phyloP scores from a whole-genome alignment of 169 alveolate genomes.

The Neospora caninum region DNA sequence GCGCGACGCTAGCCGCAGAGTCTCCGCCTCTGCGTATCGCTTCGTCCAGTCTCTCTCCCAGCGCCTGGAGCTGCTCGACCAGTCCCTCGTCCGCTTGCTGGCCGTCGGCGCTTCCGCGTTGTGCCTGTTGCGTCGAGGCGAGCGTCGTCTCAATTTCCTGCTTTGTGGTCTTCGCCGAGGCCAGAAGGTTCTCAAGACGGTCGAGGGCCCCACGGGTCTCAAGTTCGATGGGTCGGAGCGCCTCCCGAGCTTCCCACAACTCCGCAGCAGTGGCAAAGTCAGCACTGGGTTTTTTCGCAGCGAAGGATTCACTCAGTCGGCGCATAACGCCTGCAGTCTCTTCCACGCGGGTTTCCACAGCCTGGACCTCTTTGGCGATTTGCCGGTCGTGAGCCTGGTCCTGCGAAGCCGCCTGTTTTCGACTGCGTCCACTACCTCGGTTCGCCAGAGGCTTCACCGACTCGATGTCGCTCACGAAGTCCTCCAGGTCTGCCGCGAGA shows the following conservation, averaged over 20 bases:
- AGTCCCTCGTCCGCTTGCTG: background rate
- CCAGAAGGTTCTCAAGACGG: background rate
- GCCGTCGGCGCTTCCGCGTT: background rate
- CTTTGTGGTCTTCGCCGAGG: background rate
- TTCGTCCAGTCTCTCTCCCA: background rate
- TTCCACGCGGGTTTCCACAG: background rate
- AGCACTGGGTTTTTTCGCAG: too few relatives aligned
- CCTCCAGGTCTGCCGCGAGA: too few relatives aligned
- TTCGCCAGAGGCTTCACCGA: too few relatives aligned
- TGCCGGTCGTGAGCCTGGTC: background rate
- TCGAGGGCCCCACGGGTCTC: background rate
- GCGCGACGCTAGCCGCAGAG: background rate
- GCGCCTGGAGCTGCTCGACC: background rate
- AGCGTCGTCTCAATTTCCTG: background rate
- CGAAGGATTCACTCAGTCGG: background rate
- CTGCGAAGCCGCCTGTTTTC: background rate
- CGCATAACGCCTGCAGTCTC: background rate
- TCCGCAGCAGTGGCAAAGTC: background rate
- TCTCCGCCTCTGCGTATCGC: background rate
- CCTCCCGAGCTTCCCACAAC: conserved; percentile 1
- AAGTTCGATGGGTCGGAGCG: background rate
- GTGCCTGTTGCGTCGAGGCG: background rate
- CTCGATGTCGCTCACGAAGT: too few relatives aligned
- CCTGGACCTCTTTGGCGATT: background rate
- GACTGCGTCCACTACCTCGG: background rate